A percentile compares a stretch with the other conserved stretches of the same genome.
phyloP scores from a whole-genome alignment of 352 stramenopile species.

The Phytophthora ramorum region DNA sequence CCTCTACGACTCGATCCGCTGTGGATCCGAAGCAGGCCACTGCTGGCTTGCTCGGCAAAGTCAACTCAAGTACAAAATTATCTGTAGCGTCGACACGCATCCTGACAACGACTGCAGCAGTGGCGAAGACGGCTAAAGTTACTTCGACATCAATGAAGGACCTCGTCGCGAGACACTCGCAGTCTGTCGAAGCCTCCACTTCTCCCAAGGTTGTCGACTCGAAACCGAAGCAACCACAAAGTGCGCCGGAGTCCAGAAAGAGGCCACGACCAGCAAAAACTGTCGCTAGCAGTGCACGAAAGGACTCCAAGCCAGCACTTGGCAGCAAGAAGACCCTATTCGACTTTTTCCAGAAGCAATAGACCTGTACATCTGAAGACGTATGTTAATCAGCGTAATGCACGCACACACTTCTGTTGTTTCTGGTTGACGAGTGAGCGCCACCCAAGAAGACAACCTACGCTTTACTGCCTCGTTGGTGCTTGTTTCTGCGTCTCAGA shows the following conservation, averaged over 20 bases:
- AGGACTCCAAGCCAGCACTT: constrained; percentile 17
- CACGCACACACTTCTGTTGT: constrained; percentile 23
- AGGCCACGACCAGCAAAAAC: constrained; percentile 24
- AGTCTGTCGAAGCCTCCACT: constrained; percentile 9
- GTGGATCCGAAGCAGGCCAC: neutral
- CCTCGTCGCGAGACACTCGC: constrained; percentile 41
- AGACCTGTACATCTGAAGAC: constrained; percentile 18
- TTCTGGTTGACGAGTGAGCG: constrained; percentile 11
- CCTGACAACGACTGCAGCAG: constrained; percentile 11
- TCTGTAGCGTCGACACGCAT: constrained; percentile 4
- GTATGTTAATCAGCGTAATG: constrained; percentile 13
- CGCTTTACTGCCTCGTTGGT: neutral
- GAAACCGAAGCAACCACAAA: constrained; percentile 16
- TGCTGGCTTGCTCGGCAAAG: constrained; percentile 11
- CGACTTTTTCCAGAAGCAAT: constrained; percentile 53
- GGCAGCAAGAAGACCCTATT: constrained; percentile 42
- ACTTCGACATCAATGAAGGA: constrained; percentile 46
- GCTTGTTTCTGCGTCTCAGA: neutral
- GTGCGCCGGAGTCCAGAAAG: constrained; percentile 31
- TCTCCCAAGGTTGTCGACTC: neutral
- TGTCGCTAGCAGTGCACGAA: constrained; percentile 18
- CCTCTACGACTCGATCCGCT: constrained; percentile 9
- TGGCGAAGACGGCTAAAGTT: constrained; percentile 26
- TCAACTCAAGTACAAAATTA: constrained; percentile 1
- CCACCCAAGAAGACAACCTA: neutral